phyloP scores from a whole-genome alignment of 176 grass and related monocot genomes.

The Zoysia pacifica region DNA sequence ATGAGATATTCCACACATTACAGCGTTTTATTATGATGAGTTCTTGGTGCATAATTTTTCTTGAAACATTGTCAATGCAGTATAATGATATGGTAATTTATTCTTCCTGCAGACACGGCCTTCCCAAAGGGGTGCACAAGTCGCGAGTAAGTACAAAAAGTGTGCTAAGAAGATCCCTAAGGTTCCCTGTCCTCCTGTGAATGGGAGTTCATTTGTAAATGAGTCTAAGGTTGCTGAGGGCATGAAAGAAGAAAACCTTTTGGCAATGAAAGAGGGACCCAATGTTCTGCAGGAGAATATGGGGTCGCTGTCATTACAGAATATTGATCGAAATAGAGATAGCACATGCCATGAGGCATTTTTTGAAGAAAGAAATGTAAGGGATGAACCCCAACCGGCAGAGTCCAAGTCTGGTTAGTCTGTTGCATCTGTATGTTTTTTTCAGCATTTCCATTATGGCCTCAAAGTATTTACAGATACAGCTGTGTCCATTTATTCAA shows the following conservation, averaged over 20 bases:
- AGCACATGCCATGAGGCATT: slow-evolving; percentile 32
- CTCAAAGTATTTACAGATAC: neutral
- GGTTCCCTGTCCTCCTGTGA: neutral
- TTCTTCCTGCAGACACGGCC: slow-evolving; percentile 25
- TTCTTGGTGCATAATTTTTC: neutral
- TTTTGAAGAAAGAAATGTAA: slow-evolving; percentile 20
- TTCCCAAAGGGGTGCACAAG: slow-evolving; percentile 25
- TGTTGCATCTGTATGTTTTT: neutral
- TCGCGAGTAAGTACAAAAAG: slow-evolving; percentile 21
- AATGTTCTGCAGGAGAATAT: neutral
- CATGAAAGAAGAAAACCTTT: neutral
- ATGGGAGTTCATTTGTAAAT: neutral
- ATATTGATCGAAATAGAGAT: slow-evolving; percentile 33
- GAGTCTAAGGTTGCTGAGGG: slow-evolving; percentile 28
- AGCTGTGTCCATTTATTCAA: neutral
- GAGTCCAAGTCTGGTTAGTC: slow-evolving; percentile 54
- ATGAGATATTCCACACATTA: neutral
- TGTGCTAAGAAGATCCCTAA: slow-evolving; percentile 36
- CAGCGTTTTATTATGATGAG: neutral
- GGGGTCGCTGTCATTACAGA: slow-evolving; percentile 16
- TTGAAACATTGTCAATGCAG: neutral
- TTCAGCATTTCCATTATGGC: neutral
- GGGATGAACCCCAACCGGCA: slow-evolving; percentile 1
- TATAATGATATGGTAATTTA: neutral
- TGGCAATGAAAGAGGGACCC: slow-evolving; percentile 6